A percentile compares a stretch with the other conserved stretches of the same genome.
Conservation (phyloP, 139 green algal genomes). For the Tetratostichococcus sp. region DNA sequence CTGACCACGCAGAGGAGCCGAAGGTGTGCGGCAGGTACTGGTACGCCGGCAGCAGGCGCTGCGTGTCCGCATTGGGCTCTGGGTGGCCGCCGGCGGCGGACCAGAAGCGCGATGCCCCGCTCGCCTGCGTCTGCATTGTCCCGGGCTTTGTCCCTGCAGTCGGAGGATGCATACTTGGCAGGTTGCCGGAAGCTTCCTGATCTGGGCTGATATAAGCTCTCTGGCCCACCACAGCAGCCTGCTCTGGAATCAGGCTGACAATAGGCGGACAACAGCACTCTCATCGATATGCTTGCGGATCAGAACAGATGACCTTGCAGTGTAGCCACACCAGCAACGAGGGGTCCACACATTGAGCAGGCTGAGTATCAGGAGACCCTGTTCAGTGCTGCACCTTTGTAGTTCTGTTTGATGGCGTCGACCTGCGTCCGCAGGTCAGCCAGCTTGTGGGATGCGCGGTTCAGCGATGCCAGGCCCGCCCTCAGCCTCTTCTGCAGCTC, state of each 20-base stretch:
- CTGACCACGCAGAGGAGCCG: background rate
- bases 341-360: no score
- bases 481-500: background rate
- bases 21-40: slow-evolving; percentile 15
- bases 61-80: slow-evolving; percentile 14
- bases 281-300: background rate
- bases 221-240: no score
- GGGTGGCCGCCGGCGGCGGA: slow-evolving; percentile 1
- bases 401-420: background rate
- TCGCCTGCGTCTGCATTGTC: background rate
- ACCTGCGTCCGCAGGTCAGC: background rate
- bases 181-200: no score
- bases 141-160: background rate
- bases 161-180: no score
- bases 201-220: no score
- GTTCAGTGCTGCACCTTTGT: no score
- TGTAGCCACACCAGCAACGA: no score
- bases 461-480: background rate
- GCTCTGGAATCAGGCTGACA: no score
- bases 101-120: slow-evolving; percentile 16
- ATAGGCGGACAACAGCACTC: no score
- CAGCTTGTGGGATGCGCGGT: background rate
- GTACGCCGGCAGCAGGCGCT: background rate
- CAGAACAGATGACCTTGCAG: no score
- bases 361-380: no score